These are phyloP conservation scores for Ramaria sp. DNA, from an alignment of 768 basidiomycete genomes.

Conservation along the genomic window DNA sequence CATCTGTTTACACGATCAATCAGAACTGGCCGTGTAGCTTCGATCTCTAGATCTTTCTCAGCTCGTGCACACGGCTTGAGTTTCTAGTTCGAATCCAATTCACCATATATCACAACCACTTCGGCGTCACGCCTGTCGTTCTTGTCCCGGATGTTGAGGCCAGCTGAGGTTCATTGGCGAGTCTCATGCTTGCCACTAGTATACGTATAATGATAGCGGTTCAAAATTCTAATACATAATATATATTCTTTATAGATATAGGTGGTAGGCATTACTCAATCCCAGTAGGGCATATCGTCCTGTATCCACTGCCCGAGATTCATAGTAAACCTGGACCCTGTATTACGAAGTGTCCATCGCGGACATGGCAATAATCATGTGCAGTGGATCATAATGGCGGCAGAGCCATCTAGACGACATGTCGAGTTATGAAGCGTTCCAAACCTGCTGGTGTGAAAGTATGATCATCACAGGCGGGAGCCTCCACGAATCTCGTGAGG, in stretches of 20 bases:
- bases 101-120: neutral
- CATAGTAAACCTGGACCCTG: conserved; percentile 44
- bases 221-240: neutral
- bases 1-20: no score
- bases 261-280: conserved; percentile 20
- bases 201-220: neutral
- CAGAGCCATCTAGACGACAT: conserved; percentile 47
- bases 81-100: no score
- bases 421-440: conserved; percentile 41
- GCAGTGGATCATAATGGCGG: neutral
- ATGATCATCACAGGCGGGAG: conserved; percentile 75
- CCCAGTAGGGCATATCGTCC: neutral
- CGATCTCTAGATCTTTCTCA: no score
- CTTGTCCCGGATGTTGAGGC: neutral
- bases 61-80: no score
- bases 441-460: conserved; percentile 47
- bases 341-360: conserved; percentile 42
- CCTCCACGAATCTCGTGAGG: conserved; percentile 49
- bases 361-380: conserved; percentile 21
- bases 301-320: neutral
- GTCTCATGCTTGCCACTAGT: neutral
- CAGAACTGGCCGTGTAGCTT: no score
- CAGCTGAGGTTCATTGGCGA: conserved; percentile 26
- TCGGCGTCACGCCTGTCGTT: neutral
- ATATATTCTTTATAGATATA: conserved; percentile 27